These are phyloP conservation scores for Fomes fomentarius DNA, from an alignment of 1,284 basidiomycete species.

Conservation along the genomic window DNA sequence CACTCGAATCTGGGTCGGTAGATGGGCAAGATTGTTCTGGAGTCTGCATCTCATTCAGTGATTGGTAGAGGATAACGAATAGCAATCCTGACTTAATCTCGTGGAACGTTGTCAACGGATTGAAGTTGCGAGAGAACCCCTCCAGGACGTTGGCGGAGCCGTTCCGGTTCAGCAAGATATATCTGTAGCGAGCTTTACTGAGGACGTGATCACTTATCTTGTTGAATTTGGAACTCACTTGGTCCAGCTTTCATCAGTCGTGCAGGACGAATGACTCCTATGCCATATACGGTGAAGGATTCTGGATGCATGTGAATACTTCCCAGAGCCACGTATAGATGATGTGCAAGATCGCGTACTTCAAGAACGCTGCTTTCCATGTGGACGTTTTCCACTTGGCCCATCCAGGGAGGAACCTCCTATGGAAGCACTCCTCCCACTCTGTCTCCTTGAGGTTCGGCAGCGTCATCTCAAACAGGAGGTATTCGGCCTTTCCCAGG, in stretches of 20 bases:
- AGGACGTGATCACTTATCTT: too few species aligned
- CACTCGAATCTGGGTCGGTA: conserved; percentile 58
- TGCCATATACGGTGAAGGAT: conserved; percentile 66
- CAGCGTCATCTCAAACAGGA: conserved; percentile 66
- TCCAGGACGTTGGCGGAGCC: conserved; percentile 73
- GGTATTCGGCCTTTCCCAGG: conserved; percentile 56
- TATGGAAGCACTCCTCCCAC: conserved; percentile 72
- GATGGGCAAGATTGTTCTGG: conserved; percentile 64
- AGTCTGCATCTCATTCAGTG: conserved; percentile 45
- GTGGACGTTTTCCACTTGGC: conserved; percentile 59
- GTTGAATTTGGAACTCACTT: too few species aligned
- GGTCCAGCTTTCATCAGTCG: conserved; percentile 81
- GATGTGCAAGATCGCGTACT: conserved; percentile 43
- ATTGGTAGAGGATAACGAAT: neutral
- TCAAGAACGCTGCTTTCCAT: conserved; percentile 67
- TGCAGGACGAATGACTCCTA: conserved; percentile 65
- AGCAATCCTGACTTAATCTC: conserved; percentile 64
- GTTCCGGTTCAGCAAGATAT: conserved; percentile 73
- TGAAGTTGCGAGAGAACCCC: conserved; percentile 64
- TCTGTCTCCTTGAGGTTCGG: conserved; percentile 65
- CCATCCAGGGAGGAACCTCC: conserved; percentile 76
- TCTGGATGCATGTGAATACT: too few species aligned
- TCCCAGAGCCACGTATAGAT: neutral
- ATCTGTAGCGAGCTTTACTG: conserved; percentile 55
- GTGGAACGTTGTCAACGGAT: conserved; percentile 66